Evolutionary conservation across 495 filamentous ascomycete genomes (phyloP), one percentile per base, ranked within the genome.

Genomic region (Podospora didyma): DNA sequence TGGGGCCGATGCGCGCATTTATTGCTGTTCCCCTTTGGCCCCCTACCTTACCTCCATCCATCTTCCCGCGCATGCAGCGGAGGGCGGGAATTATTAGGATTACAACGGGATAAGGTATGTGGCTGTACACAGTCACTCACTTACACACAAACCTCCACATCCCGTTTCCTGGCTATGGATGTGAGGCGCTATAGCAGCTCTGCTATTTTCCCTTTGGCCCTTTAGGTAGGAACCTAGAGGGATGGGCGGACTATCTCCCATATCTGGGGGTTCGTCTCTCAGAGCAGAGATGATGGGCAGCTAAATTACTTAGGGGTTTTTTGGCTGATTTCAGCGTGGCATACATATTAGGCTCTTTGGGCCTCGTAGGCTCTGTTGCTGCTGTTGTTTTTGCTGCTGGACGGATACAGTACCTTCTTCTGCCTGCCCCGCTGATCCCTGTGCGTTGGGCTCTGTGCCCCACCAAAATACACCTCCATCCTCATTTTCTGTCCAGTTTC

Each of bases 261-360:
- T 4, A 5, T 11, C 24, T 47, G 10, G 12, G n/a, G 10, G 45
- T 34, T 21, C 21, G 17, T 20, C 21, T 31, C 10, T 54, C 39
- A 14, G 39, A n/a, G 49, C 16, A 31, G 31, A 22, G 7, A 7
- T 23, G 21, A 37, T 54, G 46, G 53, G 26, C 61, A 56, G 67
- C 57, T 65, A 65, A 65, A 64, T 66, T 70, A 31, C 23, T 26
- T n/a, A n/a, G 49, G 56, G 57, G 39, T 3, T 31, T 69, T 71
- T 67, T 65, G 70, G 66, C 70, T 69, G 68, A 73, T 71, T 45
- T 68, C 59, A 60, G 64, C 56, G 63, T 64, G 63, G 62, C 59
- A 66, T 63, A 67, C 59, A 66, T 62, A 67, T 69, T 71, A 71
- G 68, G 53, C 68, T 68, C 56, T 64, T 61, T 51, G 39, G 48